phyloP scores from a whole-genome alignment of 805 yeast genomes.

The Cyberlindnera saturnus region DNA sequence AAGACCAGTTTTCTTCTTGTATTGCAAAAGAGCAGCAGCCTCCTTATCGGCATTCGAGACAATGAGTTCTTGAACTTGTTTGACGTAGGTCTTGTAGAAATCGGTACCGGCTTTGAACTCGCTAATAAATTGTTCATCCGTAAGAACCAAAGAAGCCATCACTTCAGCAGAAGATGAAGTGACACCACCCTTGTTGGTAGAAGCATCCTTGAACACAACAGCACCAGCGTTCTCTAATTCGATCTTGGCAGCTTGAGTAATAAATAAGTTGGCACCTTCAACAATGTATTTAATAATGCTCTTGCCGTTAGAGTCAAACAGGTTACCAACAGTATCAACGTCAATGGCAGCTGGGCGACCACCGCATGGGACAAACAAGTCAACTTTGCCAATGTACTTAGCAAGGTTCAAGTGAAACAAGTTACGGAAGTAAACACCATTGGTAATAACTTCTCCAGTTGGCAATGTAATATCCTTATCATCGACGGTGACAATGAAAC shows the following conservation, averaged over 20 bases:
- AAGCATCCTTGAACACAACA: slow-evolving; percentile 87
- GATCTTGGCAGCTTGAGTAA: slow-evolving; percentile 90
- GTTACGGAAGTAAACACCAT: slow-evolving; percentile 89
- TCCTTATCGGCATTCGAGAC: slow-evolving; percentile 75
- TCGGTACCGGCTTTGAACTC: slow-evolving; percentile 69
- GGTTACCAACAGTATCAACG: slow-evolving; percentile 66
- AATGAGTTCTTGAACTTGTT: slow-evolving; percentile 72
- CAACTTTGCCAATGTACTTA: slow-evolving; percentile 58
- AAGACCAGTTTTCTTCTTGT: slow-evolving; percentile 56
- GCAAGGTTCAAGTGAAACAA: slow-evolving; percentile 74
- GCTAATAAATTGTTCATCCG: slow-evolving; percentile 72
- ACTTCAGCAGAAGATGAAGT: slow-evolving; percentile 96
- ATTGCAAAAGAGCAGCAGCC: slow-evolving; percentile 81
- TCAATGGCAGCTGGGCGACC: slow-evolving; percentile 97
- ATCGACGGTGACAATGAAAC: slow-evolving; percentile 81
- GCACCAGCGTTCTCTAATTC: slow-evolving; percentile 83
- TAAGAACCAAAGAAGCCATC: slow-evolving; percentile 86
- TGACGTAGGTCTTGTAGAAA: slow-evolving; percentile 79
- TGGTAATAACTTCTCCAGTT: slow-evolving; percentile 60
- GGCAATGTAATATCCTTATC: slow-evolving; percentile 78
- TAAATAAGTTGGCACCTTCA: slow-evolving; percentile 95
- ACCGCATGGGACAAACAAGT: slow-evolving; percentile 96
- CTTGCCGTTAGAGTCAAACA: slow-evolving; percentile 72
- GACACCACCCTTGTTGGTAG: slow-evolving; percentile 98
- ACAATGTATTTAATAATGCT: slow-evolving; percentile 80